Base-by-base conservation (phyloP, 164 flowering plant genomes). In the Sedum album region DNA sequence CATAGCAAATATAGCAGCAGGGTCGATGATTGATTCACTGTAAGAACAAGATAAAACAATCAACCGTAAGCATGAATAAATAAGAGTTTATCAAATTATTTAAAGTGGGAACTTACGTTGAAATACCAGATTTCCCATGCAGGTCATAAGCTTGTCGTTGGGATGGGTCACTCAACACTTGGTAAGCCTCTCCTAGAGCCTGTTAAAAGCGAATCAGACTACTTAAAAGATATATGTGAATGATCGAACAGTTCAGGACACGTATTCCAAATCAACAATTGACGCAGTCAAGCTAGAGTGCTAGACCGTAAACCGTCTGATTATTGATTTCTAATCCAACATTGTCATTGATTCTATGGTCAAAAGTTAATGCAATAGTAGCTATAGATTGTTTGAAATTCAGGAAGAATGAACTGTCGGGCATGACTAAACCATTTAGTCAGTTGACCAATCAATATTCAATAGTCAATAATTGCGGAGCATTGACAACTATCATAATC, bases 111-210 rank as follows among this genome's bases (percentile, higher is more conserved):
- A 81, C 93, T 81, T 74, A 78, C 96, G 88, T 84, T 74, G 97
- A 91, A 75, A 91, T 86, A 76, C 98, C 97, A 30, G 96, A 80
- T 80, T 89, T 93, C 57, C 98, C 98, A 84, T 83, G 62, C 69
- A 84, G 78, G 81, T 93, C 98, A 79, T 93, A 93, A 65, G 97
- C 96, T 76, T 88, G 89, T 7, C 97, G 79, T n/a, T n/a, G n/a
- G n/a, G n/a, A n/a, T n/a, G n/a, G n/a, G n/a, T n/a, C n/a, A n/a
- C n/a, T n/a, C n/a, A n/a, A n/a, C n/a, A n/a, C n/a, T n/a, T n/a
- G n/a, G n/a, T n/a, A n/a, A n/a, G n/a, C n/a, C n/a, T n/a, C 75
- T 91, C 98, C 98, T 71, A 93, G 73, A 51, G 79, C 91, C 98
- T 93, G 80, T 67, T 23, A 53, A 48, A 48, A 18, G 20, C n/a